Base-by-base conservation (phyloP, 352 stramenopile genomes). In the Pythium sp. region DNA sequence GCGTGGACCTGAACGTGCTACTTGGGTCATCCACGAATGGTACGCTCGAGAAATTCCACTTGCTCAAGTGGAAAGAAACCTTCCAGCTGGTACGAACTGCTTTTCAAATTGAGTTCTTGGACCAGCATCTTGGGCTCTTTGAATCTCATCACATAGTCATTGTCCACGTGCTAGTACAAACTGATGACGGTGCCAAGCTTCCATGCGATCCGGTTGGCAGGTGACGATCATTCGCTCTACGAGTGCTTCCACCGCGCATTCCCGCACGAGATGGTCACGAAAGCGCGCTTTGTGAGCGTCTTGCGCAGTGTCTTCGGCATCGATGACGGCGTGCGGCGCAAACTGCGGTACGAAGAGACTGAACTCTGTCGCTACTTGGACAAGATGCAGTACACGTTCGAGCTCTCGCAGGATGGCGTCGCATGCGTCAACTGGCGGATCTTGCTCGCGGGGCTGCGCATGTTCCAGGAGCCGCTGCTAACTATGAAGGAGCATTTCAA, bases 161-260 rank as follows among this genome's bases (percentile, higher is more conserved):
- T 64, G 5, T 9, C 41, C 24, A 32, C 18, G 47, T 63, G 18
- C 34, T 67, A 86, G 77, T 69, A 74, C 65, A 79, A 76, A 14
- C 18, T 87, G 32, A 72, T 90, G 36, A 47, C 74, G 5, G 67
- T 67, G 26, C 72, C 79, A 9, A 72, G 69, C 24, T 92, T 94
- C 60, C 74, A 72, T 20, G 58, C 64, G 41, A 76, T 90, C 20
- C 79, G 77, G 5, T 60, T 92, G 30, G 82, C 79, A 20, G 86
- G 86, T 1, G 72, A 90, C 62, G 82, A 89, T 34, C 82, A 78
- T 24, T 72, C 80, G 58, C 70, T 94, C 9, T 94, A 89, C 59
- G 84, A 94, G 70, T 73, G 68, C 62, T 92, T 90, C 41, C 83
- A 84, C 59, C 82, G 84, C 32, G 81, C 86, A 18, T 92, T 92